Evolutionary conservation across 2,329 filamentous ascomycete species (phyloP).

Genomic region (Hypomyces rosellus): DNA sequence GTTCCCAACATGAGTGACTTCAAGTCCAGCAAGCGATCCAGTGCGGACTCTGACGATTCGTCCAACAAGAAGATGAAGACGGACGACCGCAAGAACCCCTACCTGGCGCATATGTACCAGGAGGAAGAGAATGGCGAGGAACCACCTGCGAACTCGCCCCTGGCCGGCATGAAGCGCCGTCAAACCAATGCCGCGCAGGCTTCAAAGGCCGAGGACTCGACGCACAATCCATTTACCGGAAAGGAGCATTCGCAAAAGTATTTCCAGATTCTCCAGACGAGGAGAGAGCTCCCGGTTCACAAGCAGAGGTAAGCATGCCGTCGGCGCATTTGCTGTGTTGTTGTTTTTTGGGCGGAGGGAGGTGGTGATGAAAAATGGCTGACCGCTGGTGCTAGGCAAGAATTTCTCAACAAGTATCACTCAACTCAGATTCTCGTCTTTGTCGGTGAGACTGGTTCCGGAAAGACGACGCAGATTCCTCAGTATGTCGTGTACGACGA

Average conservation of each 20-base stretch:
- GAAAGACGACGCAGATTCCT: constrained; percentile 98
- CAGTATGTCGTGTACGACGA: constrained; percentile 98
- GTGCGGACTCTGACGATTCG: constrained; percentile 36
- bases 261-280: constrained; percentile 78
- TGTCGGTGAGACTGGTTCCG: constrained; percentile 97
- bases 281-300: constrained; percentile 84
- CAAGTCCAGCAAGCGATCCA: constrained; percentile 37
- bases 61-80: constrained; percentile 40
- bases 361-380: background rate
- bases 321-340: background rate
- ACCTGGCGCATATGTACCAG: constrained; percentile 83
- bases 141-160: constrained; percentile 36
- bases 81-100: constrained; percentile 59
- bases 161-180: constrained; percentile 68
- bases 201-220: constrained; percentile 67
- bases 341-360: background rate
- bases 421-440: constrained; percentile 94
- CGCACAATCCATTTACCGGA: constrained; percentile 80
- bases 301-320: constrained; percentile 63
- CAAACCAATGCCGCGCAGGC: constrained; percentile 74
- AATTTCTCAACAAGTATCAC: constrained; percentile 92
- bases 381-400: constrained; percentile 50
- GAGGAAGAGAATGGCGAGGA: constrained; percentile 30
- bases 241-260: constrained; percentile 73
- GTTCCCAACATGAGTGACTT: constrained; percentile 32